Base-by-base conservation (phyloP, 345 rosid species). In the Cardamine chenopodiifolia region DNA sequence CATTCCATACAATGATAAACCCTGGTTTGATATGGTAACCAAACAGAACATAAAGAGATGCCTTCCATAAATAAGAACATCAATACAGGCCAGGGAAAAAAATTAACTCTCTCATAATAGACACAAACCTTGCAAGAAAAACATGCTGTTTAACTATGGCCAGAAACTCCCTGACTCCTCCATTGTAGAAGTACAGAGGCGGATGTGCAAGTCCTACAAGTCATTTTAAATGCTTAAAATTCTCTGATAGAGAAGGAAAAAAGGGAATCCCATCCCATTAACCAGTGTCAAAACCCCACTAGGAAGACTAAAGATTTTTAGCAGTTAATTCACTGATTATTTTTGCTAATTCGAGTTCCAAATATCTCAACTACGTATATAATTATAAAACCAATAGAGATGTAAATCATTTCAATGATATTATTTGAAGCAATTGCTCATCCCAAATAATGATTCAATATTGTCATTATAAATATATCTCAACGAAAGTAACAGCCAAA, bases 81-180 rank as follows among this genome's bases (percentile, higher is more conserved):
- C 10, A 42, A 63, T 72, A 40, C 47, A 40, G 32, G 39, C 29
- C 50, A 66, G 5, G 15, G 29, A 32, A 9, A 17, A 15, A 37
- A 72, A 6, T 0, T 31, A 66, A 6, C 1, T 22, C 45, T 70
- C 10, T 61, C 47, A 45, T 6, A 70, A 25, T 4, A 57, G 47
- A 22, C 13, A 65, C 76, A 58, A 65, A 92, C 97, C 99, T 96
- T 85, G 89, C 85, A 87, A 92, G 88, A 68, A 89, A 78, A 74
- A 86, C 83, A 78, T 90, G 90, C 47, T 90, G 99, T 86, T 90
- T 96, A 64, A 92, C 63, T 28, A 85, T 83, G 64, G 98, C 91
- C 42, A 96, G 86, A 80, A 92, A 90, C 85, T 92, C 94, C 78
- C 84, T 83, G 53, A 92, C 92, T 72, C 99, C 97, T 74, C 99